phyloP scores from a whole-genome alignment of 768 basidiomycete genomes.

The Suillus tomentosus region DNA sequence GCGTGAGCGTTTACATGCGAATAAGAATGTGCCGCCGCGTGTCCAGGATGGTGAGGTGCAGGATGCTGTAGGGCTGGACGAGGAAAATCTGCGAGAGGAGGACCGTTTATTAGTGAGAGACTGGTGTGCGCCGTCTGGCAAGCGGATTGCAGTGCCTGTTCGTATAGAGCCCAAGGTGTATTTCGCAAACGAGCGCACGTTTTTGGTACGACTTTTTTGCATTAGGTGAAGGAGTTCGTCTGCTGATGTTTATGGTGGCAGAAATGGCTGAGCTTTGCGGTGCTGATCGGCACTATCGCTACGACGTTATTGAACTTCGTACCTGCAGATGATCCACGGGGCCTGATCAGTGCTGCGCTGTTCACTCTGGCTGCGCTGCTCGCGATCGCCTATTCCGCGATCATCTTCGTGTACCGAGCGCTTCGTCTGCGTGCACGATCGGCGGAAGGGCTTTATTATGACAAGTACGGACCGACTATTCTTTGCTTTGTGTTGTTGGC shows the following conservation, averaged over 20 bases:
- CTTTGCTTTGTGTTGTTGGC: constrained; percentile 69
- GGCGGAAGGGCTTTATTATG: constrained; percentile 85
- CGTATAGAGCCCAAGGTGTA: constrained; percentile 98
- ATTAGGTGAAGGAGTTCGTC: constrained; percentile 8
- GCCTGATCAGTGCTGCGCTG: constrained; percentile 82
- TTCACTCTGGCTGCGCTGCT: constrained; percentile 91
- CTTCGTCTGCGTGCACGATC: constrained; percentile 64
- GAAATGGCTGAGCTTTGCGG: constrained; percentile 90
- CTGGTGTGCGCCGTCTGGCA: constrained; percentile 82
- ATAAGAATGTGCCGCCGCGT: constrained; percentile 22
- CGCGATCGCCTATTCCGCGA: constrained; percentile 84
- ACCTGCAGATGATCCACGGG: constrained; percentile 66
- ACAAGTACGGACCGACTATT: constrained; percentile 82
- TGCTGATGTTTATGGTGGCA: constrained; percentile 31
- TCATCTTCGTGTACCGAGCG: constrained; percentile 79
- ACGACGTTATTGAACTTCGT: constrained; percentile 89
- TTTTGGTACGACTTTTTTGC: constrained; percentile 62
- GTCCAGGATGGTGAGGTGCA: constrained; percentile 26
- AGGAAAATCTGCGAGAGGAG: constrained; percentile 39
- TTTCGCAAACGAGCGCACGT: constrained; percentile 94
- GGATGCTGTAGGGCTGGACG: constrained; percentile 38
- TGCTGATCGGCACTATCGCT: constrained; percentile 87
- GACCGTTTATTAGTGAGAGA: constrained; percentile 64
- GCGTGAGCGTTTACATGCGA: constrained; percentile 59
- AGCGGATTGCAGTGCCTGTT: constrained; percentile 91